A percentile compares a stretch with the other conserved stretches of the same genome.
Conservation (phyloP, 2,329 filamentous ascomycete species). For the Microsporum audouinii region DNA sequence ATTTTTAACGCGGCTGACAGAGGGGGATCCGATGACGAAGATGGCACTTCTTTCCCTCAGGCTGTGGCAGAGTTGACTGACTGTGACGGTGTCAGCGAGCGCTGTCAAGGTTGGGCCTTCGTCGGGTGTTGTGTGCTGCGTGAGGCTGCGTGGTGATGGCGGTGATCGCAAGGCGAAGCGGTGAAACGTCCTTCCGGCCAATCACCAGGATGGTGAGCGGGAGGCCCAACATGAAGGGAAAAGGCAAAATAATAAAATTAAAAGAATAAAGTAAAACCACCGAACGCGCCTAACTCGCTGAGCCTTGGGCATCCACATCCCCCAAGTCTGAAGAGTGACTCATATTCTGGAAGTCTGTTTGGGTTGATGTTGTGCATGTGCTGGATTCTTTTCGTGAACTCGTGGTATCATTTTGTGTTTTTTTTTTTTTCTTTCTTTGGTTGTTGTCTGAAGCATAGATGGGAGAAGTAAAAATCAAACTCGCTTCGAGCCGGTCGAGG, state of each 20-base stretch:
- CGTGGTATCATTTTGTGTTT: not conserved
- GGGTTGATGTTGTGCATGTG: not conserved
- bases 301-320: not conserved
- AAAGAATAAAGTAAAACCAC: not conserved
- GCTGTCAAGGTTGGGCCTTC: not conserved
- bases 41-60: not conserved
- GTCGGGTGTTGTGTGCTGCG: not conserved
- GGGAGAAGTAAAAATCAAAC: not conserved
- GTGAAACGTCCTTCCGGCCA: not conserved
- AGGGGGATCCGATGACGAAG: not conserved
- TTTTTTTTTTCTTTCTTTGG: no score
- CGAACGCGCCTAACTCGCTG: not conserved
- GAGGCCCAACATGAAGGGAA: not conserved
- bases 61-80: not conserved
- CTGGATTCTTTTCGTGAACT: not conserved
- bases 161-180: not conserved
- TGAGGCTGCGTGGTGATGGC: not conserved
- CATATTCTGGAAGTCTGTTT: not conserved
- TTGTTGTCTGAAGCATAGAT: no score
- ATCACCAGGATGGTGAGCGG: not conserved
- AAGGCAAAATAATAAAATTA: not conserved
- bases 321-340: not conserved
- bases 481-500: not conserved
- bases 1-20: constrained; percentile 1
- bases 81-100: not conserved